phyloP scores from a whole-genome alignment of 2,329 filamentous ascomycete species.

The Berkeleyomyces basicola region DNA sequence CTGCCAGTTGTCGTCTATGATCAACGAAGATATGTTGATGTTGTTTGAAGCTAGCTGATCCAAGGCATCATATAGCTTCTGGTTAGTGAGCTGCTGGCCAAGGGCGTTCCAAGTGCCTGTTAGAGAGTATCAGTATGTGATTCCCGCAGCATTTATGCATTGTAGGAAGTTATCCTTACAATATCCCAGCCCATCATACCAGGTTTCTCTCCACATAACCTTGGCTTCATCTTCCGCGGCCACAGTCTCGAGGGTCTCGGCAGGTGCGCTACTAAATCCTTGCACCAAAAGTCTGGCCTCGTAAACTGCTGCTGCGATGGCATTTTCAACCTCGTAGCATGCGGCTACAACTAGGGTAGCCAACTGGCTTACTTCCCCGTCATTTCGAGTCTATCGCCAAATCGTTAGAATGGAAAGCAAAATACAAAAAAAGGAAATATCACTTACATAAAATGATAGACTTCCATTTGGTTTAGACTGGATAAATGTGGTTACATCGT shows the following conservation, averaged over 20 bases:
- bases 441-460: constrained; percentile 47
- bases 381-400: constrained; percentile 41
- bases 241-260: not conserved
- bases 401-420: constrained; percentile 13
- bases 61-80: constrained; percentile 62
- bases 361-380: constrained; percentile 37
- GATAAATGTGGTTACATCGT: constrained; percentile 54
- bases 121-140: not conserved
- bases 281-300: constrained; percentile 48
- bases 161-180: constrained; percentile 35
- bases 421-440: not conserved
- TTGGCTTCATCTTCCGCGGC: constrained; percentile 27
- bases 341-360: constrained; percentile 54
- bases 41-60: constrained; percentile 51
- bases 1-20: constrained; percentile 98
- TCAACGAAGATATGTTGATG: constrained; percentile 68
- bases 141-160: not conserved
- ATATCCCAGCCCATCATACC: constrained; percentile 86
- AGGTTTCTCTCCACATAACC: constrained; percentile 60
- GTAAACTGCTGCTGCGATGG: constrained; percentile 71
- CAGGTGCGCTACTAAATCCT: not conserved
- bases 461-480: constrained; percentile 47
- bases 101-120: constrained; percentile 81
- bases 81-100: constrained; percentile 64
- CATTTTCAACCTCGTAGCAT: constrained; percentile 55